A percentile compares a stretch with the other conserved stretches of the same genome.
These are phyloP conservation scores for Alternaria incomplexa DNA, from an alignment of 2,329 filamentous ascomycete species.

Conservation along the genomic window DNA sequence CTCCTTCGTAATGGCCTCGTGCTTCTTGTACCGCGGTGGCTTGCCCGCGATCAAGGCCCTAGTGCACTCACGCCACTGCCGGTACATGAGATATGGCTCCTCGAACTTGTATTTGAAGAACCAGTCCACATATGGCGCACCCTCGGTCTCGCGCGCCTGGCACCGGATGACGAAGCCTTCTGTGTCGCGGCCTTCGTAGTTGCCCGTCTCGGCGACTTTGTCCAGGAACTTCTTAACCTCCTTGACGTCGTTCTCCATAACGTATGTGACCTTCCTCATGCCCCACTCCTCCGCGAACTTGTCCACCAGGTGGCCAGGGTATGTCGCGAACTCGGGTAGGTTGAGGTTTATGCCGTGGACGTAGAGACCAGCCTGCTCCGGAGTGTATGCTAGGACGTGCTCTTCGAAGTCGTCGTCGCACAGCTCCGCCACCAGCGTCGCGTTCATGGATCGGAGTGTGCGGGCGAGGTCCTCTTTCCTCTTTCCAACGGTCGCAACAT, in stretches of 20 bases:
- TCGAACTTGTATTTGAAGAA: slow-evolving; percentile 99
- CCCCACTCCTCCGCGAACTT: slow-evolving; percentile 91
- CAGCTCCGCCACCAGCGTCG: slow-evolving; percentile 93
- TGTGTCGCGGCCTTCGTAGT: slow-evolving; percentile 88
- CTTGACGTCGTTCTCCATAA: slow-evolving; percentile 75
- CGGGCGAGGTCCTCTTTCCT: slow-evolving; percentile 78
- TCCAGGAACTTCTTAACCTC: slow-evolving; percentile 83
- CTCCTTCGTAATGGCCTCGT: slow-evolving; percentile 86
- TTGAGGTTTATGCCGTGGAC: slow-evolving; percentile 97
- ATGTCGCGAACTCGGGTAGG: slow-evolving; percentile 87
- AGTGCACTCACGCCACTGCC: slow-evolving; percentile 97
- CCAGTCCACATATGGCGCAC: slow-evolving; percentile 79
- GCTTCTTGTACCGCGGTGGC: slow-evolving; percentile 81
- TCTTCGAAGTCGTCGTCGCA: slow-evolving; percentile 97
- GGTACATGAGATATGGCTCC: slow-evolving; percentile 97
- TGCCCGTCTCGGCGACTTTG: slow-evolving; percentile 82
- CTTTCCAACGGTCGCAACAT: slow-evolving; percentile 78
- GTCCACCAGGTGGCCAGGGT: slow-evolving; percentile 82
- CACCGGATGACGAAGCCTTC: slow-evolving; percentile 97
- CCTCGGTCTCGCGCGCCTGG: slow-evolving; percentile 64
- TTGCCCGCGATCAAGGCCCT: slow-evolving; percentile 82
- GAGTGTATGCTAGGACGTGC: slow-evolving; percentile 88
- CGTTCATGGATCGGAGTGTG: slow-evolving; percentile 78
- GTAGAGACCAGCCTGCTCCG: slow-evolving; percentile 85
- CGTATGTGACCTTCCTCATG: slow-evolving; percentile 84